Evolutionary conservation across 108 stramenopile genomes (phyloP).

Genomic region (Cyclotella cryptica): DNA sequence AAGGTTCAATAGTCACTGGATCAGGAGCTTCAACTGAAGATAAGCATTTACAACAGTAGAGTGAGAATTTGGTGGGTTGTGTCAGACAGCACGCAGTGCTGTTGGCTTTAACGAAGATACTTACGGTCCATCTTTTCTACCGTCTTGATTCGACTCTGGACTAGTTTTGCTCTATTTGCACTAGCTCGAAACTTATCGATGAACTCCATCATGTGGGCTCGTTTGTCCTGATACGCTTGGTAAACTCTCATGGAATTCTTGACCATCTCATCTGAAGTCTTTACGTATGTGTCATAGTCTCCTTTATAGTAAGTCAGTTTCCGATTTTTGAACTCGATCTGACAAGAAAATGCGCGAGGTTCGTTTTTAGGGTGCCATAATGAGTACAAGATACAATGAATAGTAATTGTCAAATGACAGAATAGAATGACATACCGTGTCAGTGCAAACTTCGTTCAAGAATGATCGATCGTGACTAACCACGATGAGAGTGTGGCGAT

Average conservation of each 20-base stretch:
- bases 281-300: conserved; percentile 96
- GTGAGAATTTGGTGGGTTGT: background rate
- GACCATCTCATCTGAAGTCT: conserved; percentile 77
- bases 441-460: conserved; percentile 93
- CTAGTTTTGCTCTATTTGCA: conserved; percentile 95
- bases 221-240: conserved; percentile 92
- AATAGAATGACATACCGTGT: conserved; percentile 50
- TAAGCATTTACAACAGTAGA: background rate
- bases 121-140: conserved; percentile 91
- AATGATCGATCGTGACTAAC: conserved; percentile 97
- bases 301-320: conserved; percentile 94
- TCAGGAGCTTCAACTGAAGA: conserved; percentile 78
- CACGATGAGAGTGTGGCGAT: conserved; percentile 91
- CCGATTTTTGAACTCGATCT: conserved; percentile 82
- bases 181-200: conserved; percentile 97
- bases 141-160: conserved; percentile 98
- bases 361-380: no score
- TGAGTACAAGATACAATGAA: no score
- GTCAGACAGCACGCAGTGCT: background rate
- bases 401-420: background rate
- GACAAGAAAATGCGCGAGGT: background rate
- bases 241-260: conserved; percentile 91
- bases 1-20: conserved; percentile 73
- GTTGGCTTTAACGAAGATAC: background rate
- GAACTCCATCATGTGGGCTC: conserved; percentile 99